Percentiles rank a stretch among this genome's conserved stretches.
Conservation (phyloP, 1,284 basidiomycete species). For the Moesziomyces globuligerus region DNA sequence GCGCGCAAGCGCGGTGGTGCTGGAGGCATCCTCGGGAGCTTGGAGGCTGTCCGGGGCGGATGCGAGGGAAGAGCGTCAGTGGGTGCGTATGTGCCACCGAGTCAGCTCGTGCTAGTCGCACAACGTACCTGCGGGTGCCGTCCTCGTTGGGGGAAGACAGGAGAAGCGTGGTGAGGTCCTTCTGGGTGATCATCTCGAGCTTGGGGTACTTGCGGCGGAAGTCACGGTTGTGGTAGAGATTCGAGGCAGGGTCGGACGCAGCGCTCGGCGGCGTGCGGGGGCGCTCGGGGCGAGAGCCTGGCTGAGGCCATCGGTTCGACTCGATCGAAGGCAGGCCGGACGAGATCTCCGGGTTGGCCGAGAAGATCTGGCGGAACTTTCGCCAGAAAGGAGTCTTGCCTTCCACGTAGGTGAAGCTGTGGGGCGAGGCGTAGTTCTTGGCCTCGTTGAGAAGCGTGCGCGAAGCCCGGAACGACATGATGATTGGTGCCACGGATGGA, state of each 20-base stretch:
- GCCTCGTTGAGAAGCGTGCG: constrained; percentile 51
- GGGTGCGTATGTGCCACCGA: too few relatives aligned
- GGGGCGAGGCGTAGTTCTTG: constrained; percentile 56
- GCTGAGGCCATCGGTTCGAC: constrained; percentile 83
- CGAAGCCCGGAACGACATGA: constrained; percentile 47
- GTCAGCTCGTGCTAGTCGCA: too few relatives aligned
- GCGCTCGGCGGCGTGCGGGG: constrained; percentile 87
- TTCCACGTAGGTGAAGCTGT: constrained; percentile 62
- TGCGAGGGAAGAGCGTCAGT: background rate
- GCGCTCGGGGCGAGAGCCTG: constrained; percentile 84
- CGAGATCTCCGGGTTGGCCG: constrained; percentile 87
- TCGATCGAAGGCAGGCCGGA: constrained; percentile 82
- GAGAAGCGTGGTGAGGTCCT: constrained; percentile 75
- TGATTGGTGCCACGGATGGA: background rate
- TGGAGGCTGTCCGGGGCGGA: constrained; percentile 43
- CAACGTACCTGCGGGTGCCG: constrained; percentile 63
- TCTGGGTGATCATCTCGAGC: constrained; percentile 70
- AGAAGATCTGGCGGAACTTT: constrained; percentile 59
- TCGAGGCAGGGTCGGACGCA: constrained; percentile 52
- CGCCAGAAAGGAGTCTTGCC: constrained; percentile 66
- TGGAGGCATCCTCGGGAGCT: constrained; percentile 52
- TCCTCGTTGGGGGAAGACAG: constrained; percentile 78
- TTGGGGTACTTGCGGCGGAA: constrained; percentile 89
- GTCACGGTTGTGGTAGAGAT: constrained; percentile 88
- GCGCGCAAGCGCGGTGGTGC: constrained; percentile 57